Percentiles rank a stretch among this genome's conserved stretches.
Conservation (phyloP, 306 rosid genomes). For the Dryas octopetala region DNA sequence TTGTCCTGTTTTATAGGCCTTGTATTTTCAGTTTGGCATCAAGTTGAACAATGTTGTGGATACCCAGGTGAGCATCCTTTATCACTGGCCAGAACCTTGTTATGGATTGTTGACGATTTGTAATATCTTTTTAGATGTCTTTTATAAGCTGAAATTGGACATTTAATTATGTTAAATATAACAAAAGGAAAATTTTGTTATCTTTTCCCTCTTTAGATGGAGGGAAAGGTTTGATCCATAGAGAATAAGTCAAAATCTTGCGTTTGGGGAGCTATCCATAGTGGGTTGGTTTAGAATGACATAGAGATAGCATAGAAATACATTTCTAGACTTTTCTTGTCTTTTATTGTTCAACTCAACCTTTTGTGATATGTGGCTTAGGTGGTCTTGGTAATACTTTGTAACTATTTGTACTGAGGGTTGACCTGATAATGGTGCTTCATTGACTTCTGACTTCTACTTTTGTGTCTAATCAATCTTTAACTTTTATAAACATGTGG, state of each 20-base stretch:
- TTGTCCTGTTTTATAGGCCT: constrained; percentile 59
- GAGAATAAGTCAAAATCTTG: neutral
- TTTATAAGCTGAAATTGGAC: too few relatives aligned
- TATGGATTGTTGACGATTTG: neutral
- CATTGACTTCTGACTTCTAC: neutral
- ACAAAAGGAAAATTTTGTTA: neutral
- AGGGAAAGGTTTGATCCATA: neutral
- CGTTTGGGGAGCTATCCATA: neutral
- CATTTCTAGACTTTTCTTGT: neutral
- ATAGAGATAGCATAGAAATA: neutral
- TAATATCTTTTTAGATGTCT: neutral
- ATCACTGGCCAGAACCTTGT: neutral
- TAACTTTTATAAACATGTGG: neutral
- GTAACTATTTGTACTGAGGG: neutral
- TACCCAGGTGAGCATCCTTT: constrained; percentile 76
- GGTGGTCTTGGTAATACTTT: neutral
- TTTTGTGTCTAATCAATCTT: neutral
- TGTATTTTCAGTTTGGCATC: constrained; percentile 95
- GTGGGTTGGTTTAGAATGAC: too few relatives aligned
- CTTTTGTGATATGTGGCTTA: neutral
- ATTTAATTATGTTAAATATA: neutral
- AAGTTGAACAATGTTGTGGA: constrained; percentile 95
- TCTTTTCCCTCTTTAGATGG: neutral
- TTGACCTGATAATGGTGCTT: neutral
- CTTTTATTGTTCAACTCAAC: neutral